Conservation (phyloP, 805 yeast genomes). For the Priceomyces carsonii region DNA sequence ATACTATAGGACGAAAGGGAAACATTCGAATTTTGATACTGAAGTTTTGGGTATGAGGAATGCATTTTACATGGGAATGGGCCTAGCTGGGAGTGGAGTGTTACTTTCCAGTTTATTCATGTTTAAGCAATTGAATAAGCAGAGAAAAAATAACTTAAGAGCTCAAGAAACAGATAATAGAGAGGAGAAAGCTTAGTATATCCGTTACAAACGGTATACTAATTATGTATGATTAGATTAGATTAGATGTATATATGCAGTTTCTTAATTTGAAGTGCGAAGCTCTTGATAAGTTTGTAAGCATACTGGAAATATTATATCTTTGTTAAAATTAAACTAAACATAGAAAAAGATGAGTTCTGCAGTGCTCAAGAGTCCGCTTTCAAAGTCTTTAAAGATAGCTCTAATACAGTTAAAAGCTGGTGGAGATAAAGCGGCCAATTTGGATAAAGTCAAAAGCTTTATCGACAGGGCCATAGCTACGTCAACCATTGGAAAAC, state of each 20-base stretch:
- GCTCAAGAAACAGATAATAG: neutral
- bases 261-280: too few relatives aligned
- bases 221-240: neutral
- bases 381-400: conserved; percentile 63
- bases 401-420: conserved; percentile 86
- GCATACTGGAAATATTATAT: too few relatives aligned
- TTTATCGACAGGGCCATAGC: conserved; percentile 62
- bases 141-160: too few relatives aligned
- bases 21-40: conserved; percentile 14
- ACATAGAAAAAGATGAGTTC: conserved; percentile 6
- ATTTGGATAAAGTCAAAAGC: conserved; percentile 65
- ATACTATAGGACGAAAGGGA: conserved; percentile 21
- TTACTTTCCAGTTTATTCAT: conserved; percentile 19
- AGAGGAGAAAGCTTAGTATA: neutral
- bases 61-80: conserved; percentile 34
- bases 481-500: conserved; percentile 30
- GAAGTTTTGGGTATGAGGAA: conserved; percentile 21
- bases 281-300: too few relatives aligned
- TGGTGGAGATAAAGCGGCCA: conserved; percentile 78
- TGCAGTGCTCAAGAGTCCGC: conserved; percentile 34
- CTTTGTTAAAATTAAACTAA: too few relatives aligned
- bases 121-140: conserved; percentile 5
- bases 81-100: conserved; percentile 32
- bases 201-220: neutral
- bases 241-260: neutral